Conservation (phyloP, 2,329 filamentous ascomycete genomes). For the Diaporthe australafricana region DNA sequence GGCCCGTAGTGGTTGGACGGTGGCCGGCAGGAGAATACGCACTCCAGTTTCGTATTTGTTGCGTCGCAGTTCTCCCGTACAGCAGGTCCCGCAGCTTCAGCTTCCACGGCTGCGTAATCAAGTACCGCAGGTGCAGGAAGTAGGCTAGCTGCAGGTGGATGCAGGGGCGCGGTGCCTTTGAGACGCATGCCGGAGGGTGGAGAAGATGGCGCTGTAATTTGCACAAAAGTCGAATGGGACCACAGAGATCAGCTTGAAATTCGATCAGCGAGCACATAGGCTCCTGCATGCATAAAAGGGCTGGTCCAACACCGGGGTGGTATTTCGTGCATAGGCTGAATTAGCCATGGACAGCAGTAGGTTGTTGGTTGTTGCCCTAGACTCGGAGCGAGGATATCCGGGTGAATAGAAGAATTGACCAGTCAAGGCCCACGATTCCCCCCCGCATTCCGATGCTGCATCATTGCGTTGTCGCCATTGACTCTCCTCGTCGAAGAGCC, state of each 20-base stretch:
- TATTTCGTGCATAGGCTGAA: slow-evolving; percentile 14
- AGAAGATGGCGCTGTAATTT: neutral
- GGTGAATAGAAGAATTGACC: neutral
- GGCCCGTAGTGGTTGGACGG: neutral
- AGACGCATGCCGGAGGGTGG: slow-evolving; percentile 1
- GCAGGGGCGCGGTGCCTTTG: slow-evolving; percentile 2
- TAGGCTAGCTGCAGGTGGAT: neutral
- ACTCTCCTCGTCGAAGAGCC: neutral
- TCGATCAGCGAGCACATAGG: neutral
- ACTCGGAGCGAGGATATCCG: slow-evolving; percentile 9
- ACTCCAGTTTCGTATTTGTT: slow-evolving; percentile 13
- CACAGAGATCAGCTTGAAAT: neutral
- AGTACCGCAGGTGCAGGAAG: neutral
- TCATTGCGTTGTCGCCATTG: neutral
- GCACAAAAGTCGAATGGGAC: neutral
- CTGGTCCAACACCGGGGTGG: neutral
- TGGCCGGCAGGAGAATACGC: neutral
- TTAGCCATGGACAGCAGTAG: neutral
- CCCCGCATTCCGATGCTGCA: neutral
- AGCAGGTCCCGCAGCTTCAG: neutral
- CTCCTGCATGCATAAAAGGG: slow-evolving; percentile 3
- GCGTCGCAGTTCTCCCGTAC: neutral
- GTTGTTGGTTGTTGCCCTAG: neutral
- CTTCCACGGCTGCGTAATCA: neutral
- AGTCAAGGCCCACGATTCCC: neutral